Base-by-base conservation (phyloP, 345 rosid genomes). In the Mangifera indica region DNA sequence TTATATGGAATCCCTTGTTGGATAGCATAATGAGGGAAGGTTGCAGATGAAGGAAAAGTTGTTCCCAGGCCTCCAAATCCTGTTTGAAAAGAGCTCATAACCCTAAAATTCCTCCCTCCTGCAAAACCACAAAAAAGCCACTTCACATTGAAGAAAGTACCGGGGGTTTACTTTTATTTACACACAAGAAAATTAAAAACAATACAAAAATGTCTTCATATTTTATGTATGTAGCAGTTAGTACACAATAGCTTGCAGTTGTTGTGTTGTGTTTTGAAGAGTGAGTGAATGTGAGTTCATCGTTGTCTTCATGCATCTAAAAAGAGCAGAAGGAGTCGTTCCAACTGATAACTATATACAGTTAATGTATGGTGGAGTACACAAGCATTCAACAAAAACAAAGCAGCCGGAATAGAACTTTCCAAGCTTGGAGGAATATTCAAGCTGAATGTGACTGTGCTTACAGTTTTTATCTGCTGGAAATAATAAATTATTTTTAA, bases 21-120 rank as follows among this genome's bases (percentile, higher is more conserved):
- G 80, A 88, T 83, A 78, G 93, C 90, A 86, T 90, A 93, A 86
- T 89, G 98, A 74, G 97, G 90, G 82, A 86, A 90, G 83, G 95
- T 84, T 70, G 90, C 80, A 45, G 91, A 85, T 8, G 97, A 88
- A 77, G 89, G 87, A 87, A 91, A 87, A 81, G 91, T 81, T 79
- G 94, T 42, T 68, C 83, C 81, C 8, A 81, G 80, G 1, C 86
- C 85, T 18, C 93, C 96, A 75, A 85, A 80, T 42, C 86, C 96
- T 58, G 92, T 84, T 88, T 88, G 96, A 77, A 84, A 91, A 63
- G 89, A 82, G 71, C 84, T 84, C 84, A 85, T 84, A 59, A 78
- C 89, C 88, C 93, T 90, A 63, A 88, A 79, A 78, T 84, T 86
- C 81, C 91, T 85, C 32, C 89, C 87, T 54, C 54, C 72, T 14